phyloP scores from a whole-genome alignment of 495 filamentous ascomycete genomes.

The Platismatia glauca region DNA sequence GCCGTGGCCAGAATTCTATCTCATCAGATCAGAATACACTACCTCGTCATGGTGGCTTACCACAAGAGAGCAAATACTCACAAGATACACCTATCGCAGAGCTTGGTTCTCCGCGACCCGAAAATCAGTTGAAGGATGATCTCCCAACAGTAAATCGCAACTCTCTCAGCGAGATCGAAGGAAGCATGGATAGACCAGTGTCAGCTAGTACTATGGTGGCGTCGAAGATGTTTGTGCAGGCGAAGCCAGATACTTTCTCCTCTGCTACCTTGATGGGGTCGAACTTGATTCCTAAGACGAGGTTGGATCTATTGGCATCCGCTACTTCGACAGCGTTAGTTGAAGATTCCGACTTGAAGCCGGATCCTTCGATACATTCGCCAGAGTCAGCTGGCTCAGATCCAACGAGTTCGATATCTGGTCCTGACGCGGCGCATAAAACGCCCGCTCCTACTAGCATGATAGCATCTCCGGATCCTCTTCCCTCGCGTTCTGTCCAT shows the following conservation, averaged over 20 bases:
- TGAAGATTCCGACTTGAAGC: not conserved
- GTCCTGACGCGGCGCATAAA: too few relatives aligned
- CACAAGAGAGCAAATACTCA: not conserved
- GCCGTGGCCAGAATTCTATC: not conserved
- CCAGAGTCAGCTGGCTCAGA: not conserved
- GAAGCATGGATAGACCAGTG: too few relatives aligned
- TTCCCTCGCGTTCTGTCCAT: not conserved
- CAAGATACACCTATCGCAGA: not conserved
- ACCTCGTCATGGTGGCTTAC: not conserved
- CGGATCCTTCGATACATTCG: not conserved
- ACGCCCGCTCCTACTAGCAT: too few relatives aligned
- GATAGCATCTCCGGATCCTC: too few relatives aligned
- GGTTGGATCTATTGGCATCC: not conserved
- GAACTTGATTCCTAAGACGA: too few relatives aligned
- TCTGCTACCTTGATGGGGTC: too few relatives aligned
- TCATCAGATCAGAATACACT: not conserved
- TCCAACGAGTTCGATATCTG: too few relatives aligned
- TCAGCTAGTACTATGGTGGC: too few relatives aligned
- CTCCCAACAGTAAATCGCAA: not conserved
- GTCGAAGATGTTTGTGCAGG: too few relatives aligned
- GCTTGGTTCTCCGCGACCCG: not conserved
- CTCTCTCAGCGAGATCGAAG: too few relatives aligned
- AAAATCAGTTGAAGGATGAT: not conserved
- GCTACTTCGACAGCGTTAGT: not conserved
- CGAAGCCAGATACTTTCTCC: too few relatives aligned